Conservation (phyloP, 306 rosid species). For the Gillenia trifoliata region DNA sequence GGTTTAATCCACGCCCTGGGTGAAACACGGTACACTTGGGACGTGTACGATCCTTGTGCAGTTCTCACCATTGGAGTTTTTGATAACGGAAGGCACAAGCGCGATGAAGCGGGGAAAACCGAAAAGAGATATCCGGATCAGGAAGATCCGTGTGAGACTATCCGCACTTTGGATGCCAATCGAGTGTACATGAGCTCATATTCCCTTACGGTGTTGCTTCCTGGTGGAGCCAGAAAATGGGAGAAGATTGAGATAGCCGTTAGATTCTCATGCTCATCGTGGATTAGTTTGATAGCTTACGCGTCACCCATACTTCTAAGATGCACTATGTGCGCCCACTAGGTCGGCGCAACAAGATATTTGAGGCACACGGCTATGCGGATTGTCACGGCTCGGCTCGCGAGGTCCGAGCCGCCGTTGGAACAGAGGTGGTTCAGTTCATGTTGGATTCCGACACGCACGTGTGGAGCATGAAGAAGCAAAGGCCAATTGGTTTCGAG, state of each 20-base stretch:
- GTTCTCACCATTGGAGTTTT: conserved; percentile 74
- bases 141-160: conserved; percentile 64
- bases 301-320: conserved; percentile 56
- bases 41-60: conserved; percentile 76
- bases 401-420: conserved; percentile 73
- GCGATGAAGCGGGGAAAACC: conserved; percentile 41
- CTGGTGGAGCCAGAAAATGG: conserved; percentile 88
- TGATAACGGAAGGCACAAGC: conserved; percentile 63
- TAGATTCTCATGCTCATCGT: conserved; percentile 67
- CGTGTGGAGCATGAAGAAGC: conserved; percentile 87
- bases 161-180: conserved; percentile 69
- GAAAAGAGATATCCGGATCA: conserved; percentile 56
- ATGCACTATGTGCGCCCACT: conserved; percentile 79
- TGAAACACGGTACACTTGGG: conserved; percentile 95
- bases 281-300: conserved; percentile 74
- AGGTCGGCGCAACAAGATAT: conserved; percentile 77
- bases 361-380: conserved; percentile 72
- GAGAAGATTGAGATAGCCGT: conserved; percentile 79
- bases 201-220: conserved; percentile 54
- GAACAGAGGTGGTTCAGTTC: conserved; percentile 84
- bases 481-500: conserved; percentile 82
- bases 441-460: conserved; percentile 69
- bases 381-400: conserved; percentile 62
- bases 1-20: conserved; percentile 72
- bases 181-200: conserved; percentile 58